A percentile compares a stretch with the other conserved stretches of the same genome.
Evolutionary conservation across 371 early-diverging fungal genomes (phyloP).

Genomic region (Smittium mucronatum): DNA sequence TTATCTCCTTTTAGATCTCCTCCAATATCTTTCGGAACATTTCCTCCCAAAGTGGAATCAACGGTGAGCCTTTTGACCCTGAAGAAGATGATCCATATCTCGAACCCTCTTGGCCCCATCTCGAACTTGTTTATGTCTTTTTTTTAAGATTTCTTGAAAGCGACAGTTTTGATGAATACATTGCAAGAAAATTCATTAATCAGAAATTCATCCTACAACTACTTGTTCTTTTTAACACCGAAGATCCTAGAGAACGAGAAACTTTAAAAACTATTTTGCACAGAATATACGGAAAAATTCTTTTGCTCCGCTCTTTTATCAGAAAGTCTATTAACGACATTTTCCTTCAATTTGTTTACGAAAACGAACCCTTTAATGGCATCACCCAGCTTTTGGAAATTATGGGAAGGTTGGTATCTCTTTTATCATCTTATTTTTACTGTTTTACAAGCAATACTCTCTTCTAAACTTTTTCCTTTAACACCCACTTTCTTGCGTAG

Average conservation of each 20-base stretch:
- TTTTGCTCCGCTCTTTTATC: constrained; percentile 87
- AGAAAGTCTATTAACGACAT: constrained; percentile 91
- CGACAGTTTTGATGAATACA: constrained; percentile 87
- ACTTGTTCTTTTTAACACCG: constrained; percentile 89
- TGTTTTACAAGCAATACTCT: background rate
- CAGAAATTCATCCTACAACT: constrained; percentile 68
- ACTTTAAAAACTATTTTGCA: constrained; percentile 94
- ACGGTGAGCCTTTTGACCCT: constrained; percentile 89
- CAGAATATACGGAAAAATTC: constrained; percentile 92
- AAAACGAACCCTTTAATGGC: constrained; percentile 89
- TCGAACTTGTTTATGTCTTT: constrained; percentile 92
- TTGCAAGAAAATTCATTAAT: constrained; percentile 89
- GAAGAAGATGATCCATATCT: constrained; percentile 96
- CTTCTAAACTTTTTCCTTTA: background rate
- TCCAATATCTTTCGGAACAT: constrained; percentile 86
- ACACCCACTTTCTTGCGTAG: constrained; percentile 27
- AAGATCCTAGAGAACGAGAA: constrained; percentile 95
- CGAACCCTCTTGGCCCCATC: constrained; percentile 94
- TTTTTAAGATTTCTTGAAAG: constrained; percentile 93
- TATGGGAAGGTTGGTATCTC: constrained; percentile 56
- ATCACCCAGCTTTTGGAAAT: constrained; percentile 95
- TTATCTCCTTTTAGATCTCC: constrained; percentile 47
- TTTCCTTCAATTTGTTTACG: constrained; percentile 93
- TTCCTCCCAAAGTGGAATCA: constrained; percentile 79
- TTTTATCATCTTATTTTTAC: constrained; percentile 12